These are phyloP conservation scores for Eucalyptus brandiana DNA, from an alignment of 345 rosid species.

Conservation along the genomic window DNA sequence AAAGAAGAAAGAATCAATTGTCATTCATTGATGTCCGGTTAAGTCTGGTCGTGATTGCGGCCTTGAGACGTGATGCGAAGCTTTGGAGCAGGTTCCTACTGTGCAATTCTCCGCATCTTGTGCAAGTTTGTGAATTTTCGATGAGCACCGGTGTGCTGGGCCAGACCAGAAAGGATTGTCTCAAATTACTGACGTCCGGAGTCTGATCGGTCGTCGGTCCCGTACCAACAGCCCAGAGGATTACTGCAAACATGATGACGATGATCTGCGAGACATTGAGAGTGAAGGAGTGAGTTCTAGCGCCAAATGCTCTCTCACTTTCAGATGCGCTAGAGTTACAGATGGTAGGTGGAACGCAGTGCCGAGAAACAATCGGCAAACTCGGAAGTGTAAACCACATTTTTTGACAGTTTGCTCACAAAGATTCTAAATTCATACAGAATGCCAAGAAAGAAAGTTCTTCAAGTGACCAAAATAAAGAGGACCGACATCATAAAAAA, in stretches of 20 bases:
- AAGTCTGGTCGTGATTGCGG: background rate
- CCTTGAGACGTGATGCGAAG: background rate
- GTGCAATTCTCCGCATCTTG: slow-evolving; percentile 1
- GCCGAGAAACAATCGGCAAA: background rate
- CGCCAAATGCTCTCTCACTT: background rate
- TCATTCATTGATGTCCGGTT: background rate
- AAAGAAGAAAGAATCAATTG: background rate
- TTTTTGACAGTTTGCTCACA: background rate
- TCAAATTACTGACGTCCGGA: background rate
- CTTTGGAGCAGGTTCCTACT: background rate
- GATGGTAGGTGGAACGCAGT: background rate
- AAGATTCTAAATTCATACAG: background rate
- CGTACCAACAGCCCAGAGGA: slow-evolving; percentile 13
- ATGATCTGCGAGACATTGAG: slow-evolving; percentile 8
- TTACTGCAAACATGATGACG: slow-evolving; percentile 4
- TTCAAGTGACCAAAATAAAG: background rate
- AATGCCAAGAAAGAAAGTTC: background rate
- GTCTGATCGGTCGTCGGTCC: background rate
- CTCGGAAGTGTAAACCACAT: background rate
- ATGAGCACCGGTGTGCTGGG: background rate
- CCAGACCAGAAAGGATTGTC: background rate
- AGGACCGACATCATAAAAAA: background rate
- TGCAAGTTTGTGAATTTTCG: background rate
- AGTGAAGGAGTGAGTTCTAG: background rate
- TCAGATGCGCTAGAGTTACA: background rate